Evolutionary conservation across 495 filamentous ascomycete species (phyloP).

Genomic region (Aspergillus cristatus): DNA sequence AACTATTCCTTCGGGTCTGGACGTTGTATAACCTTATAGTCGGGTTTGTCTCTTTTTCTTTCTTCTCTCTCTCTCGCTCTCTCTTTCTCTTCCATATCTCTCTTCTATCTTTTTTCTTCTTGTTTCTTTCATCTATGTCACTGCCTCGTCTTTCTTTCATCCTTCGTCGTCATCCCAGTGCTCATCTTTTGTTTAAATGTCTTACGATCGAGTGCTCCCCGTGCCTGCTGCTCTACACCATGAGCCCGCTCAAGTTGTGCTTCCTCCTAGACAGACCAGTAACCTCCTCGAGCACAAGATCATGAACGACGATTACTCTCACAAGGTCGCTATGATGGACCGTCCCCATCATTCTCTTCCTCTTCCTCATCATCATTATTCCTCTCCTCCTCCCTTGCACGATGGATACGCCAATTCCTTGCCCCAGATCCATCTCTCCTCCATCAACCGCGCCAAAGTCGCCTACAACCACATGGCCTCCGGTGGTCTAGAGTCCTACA

Average conservation of each 20-base stretch:
- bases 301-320: slow-evolving; percentile 35
- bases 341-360: slow-evolving; percentile 3
- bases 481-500: slow-evolving; percentile 7
- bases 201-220: slow-evolving; percentile 49
- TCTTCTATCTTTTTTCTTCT: slow-evolving; percentile 9
- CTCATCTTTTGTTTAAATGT: slow-evolving; percentile 45
- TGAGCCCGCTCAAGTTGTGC: slow-evolving; percentile 28
- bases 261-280: slow-evolving; percentile 29
- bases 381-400: too few relatives aligned
- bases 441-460: slow-evolving; percentile 18
- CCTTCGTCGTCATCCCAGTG: too few relatives aligned
- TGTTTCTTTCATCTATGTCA: too few relatives aligned
- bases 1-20: slow-evolving; percentile 5
- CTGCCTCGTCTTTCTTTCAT: too few relatives aligned
- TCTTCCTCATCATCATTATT: too few relatives aligned
- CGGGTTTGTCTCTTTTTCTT: slow-evolving; percentile 13
- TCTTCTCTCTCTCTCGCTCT: slow-evolving; percentile 7
- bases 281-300: slow-evolving; percentile 42
- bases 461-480: slow-evolving; percentile 11
- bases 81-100: slow-evolving; percentile 6
- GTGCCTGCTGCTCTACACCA: slow-evolving; percentile 37
- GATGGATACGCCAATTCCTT: slow-evolving; percentile 8
- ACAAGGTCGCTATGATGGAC: slow-evolving; percentile 14
- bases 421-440: slow-evolving; percentile 24
- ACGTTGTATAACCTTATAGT: slow-evolving; percentile 9